Evolutionary conservation across 2,329 filamentous ascomycete genomes (phyloP).

Genomic region (Dactylonectria estremocensis): DNA sequence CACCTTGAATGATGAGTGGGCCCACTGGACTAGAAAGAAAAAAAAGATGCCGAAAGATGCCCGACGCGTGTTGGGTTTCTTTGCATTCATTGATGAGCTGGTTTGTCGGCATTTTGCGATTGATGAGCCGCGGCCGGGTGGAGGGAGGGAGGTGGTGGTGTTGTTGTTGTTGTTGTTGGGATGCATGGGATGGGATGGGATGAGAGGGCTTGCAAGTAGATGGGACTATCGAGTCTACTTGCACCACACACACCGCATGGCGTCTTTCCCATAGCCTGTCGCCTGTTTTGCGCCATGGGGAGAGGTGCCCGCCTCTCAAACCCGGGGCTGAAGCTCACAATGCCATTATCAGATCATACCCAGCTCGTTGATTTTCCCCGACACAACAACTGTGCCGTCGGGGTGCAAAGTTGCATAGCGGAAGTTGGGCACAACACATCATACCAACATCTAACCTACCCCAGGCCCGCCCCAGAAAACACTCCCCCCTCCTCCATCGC

Average conservation of each 20-base stretch:
- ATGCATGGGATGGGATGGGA: neutral
- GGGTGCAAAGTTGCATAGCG: neutral
- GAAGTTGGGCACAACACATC: neutral
- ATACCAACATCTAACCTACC: neutral
- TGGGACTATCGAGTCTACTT: neutral
- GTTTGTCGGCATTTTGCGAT: neutral
- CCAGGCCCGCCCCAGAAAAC: neutral
- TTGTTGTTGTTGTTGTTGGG: neutral
- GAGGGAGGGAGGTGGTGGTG: neutral
- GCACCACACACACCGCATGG: neutral
- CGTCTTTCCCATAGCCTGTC: neutral
- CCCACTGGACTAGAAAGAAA: neutral
- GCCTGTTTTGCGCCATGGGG: neutral
- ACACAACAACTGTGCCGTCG: no score
- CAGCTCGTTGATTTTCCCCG: no score
- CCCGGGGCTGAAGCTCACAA: no score
- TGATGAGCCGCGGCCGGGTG: neutral
- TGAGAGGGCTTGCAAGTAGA: slow-evolving; percentile 2
- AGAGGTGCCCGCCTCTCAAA: no score
- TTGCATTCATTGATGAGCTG: neutral
- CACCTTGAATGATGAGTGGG: slow-evolving; percentile 8
- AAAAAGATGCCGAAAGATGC: slow-evolving; percentile 5
- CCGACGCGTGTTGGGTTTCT: neutral
- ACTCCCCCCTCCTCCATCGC: neutral
- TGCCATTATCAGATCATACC: no score